A percentile compares a stretch with the other conserved stretches of the same genome.
Conservation (phyloP, 306 rosid genomes). For the Corylus avellana region DNA sequence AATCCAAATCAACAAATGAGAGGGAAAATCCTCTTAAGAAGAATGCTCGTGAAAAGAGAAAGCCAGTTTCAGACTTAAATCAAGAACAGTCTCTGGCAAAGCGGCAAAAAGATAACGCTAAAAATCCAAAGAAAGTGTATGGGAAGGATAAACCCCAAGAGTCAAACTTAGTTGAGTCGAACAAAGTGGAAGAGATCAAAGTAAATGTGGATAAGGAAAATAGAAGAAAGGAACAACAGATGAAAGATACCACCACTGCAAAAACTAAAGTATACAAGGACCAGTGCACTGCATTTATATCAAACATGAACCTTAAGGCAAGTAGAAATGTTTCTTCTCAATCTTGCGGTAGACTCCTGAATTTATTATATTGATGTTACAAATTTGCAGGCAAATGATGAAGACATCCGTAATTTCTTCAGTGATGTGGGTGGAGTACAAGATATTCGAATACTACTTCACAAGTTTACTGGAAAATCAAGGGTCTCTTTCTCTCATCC, state of each 20-base stretch:
- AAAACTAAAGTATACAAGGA: slow-evolving; percentile 61
- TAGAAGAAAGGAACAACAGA: slow-evolving; percentile 41
- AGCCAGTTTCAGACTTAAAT: slow-evolving; percentile 47
- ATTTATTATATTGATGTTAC: slow-evolving; percentile 13
- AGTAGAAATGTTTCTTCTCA: slow-evolving; percentile 10
- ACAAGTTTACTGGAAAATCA: slow-evolving; percentile 86
- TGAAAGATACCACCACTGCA: slow-evolving; percentile 39
- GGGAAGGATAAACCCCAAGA: slow-evolving; percentile 47
- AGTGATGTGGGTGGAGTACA: slow-evolving; percentile 81
- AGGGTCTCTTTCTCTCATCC: slow-evolving; percentile 56
- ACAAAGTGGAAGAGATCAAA: slow-evolving; percentile 39
- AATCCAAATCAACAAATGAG: slow-evolving; percentile 57
- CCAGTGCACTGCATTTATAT: slow-evolving; percentile 84
- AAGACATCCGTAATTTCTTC: slow-evolving; percentile 72
- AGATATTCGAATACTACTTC: slow-evolving; percentile 73
- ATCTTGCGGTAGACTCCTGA: not conserved
- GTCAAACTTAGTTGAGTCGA: slow-evolving; percentile 35
- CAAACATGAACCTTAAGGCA: slow-evolving; percentile 68
- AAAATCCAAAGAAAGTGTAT: slow-evolving; percentile 42
- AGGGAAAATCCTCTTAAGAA: slow-evolving; percentile 52
- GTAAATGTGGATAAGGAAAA: slow-evolving; percentile 39
- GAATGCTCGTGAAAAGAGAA: slow-evolving; percentile 69
- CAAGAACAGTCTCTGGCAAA: slow-evolving; percentile 60
- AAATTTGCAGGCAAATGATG: slow-evolving; percentile 64
- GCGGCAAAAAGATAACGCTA: slow-evolving; percentile 55